phyloP scores from a whole-genome alignment of 2,329 filamentous ascomycete species.

The Incumbomyces delicatus region DNA sequence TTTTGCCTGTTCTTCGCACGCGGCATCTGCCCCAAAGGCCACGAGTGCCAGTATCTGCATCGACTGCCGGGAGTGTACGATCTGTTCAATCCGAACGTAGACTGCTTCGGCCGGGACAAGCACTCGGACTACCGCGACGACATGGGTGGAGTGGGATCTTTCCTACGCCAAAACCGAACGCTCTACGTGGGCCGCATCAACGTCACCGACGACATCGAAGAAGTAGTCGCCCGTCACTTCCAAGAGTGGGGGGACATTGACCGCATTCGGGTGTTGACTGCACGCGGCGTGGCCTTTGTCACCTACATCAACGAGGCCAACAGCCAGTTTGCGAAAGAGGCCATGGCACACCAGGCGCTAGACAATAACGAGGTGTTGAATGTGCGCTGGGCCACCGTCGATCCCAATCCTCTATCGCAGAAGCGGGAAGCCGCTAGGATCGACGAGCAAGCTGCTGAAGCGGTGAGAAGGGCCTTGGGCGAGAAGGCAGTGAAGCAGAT shows the following conservation, averaged over 20 bases:
- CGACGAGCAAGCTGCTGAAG: slow-evolving; percentile 93
- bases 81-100: slow-evolving; percentile 84
- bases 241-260: slow-evolving; percentile 94
- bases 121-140: slow-evolving; percentile 88
- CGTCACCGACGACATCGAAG: slow-evolving; percentile 93
- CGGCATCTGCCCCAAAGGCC: slow-evolving; percentile 72
- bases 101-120: slow-evolving; percentile 92
- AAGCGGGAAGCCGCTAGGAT: slow-evolving; percentile 80
- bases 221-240: slow-evolving; percentile 88
- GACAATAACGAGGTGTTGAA: slow-evolving; percentile 78
- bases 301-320: slow-evolving; percentile 89
- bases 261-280: slow-evolving; percentile 76
- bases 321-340: slow-evolving; percentile 82
- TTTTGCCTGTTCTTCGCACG: slow-evolving; percentile 89
- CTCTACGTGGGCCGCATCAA: slow-evolving; percentile 90
- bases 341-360: slow-evolving; percentile 88
- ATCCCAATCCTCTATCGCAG: slow-evolving; percentile 90
- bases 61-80: slow-evolving; percentile 78
- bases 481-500: slow-evolving; percentile 88
- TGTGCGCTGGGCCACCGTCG: slow-evolving; percentile 91
- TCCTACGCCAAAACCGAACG: slow-evolving; percentile 87
- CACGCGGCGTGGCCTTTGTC: slow-evolving; percentile 83
- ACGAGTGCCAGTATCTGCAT: slow-evolving; percentile 91
- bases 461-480: slow-evolving; percentile 76
- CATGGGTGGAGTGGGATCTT: slow-evolving; percentile 93